Evolutionary conservation across 495 filamentous ascomycete genomes (phyloP).

Genomic region (Annulohypoxylon maeteangense): DNA sequence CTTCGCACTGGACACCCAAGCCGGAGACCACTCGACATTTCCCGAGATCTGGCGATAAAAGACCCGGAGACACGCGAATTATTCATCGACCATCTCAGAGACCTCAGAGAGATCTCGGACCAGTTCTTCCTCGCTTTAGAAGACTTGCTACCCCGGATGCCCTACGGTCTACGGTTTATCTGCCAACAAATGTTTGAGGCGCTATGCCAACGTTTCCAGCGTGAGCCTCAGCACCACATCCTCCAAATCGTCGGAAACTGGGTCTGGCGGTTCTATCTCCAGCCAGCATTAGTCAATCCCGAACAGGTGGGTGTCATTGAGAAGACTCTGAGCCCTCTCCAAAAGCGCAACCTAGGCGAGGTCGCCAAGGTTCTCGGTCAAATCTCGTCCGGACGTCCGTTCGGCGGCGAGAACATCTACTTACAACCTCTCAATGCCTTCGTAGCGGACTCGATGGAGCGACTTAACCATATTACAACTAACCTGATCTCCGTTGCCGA

Average conservation of each 20-base stretch:
- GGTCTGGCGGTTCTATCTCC: slow-evolving; percentile 93
- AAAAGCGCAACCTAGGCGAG: slow-evolving; percentile 92
- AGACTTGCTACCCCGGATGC: slow-evolving; percentile 85
- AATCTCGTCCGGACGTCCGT: slow-evolving; percentile 83
- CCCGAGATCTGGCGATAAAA: slow-evolving; percentile 90
- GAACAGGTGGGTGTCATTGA: slow-evolving; percentile 92
- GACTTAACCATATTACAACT: slow-evolving; percentile 76
- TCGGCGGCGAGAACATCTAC: slow-evolving; percentile 94
- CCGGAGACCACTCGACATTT: slow-evolving; percentile 78
- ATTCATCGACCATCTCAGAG: slow-evolving; percentile 92
- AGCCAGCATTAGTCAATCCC: slow-evolving; percentile 85
- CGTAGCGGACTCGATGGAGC: slow-evolving; percentile 83
- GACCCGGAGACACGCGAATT: slow-evolving; percentile 90
- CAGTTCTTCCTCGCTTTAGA: slow-evolving; percentile 85
- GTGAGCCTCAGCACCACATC: slow-evolving; percentile 79
- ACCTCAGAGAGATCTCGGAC: slow-evolving; percentile 91
- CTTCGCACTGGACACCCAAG: slow-evolving; percentile 88
- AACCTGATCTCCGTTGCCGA: slow-evolving; percentile 83
- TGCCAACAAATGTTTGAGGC: slow-evolving; percentile 86
- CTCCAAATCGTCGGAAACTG: slow-evolving; percentile 88
- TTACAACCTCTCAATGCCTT: slow-evolving; percentile 94
- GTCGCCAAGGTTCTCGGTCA: slow-evolving; percentile 92
- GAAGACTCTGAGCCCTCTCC: slow-evolving; percentile 84
- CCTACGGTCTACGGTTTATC: slow-evolving; percentile 91
- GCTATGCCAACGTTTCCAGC: slow-evolving; percentile 77